These are phyloP conservation scores for Aegilops bicornis DNA, from an alignment of 176 grass and related monocot species.

Conservation along the genomic window DNA sequence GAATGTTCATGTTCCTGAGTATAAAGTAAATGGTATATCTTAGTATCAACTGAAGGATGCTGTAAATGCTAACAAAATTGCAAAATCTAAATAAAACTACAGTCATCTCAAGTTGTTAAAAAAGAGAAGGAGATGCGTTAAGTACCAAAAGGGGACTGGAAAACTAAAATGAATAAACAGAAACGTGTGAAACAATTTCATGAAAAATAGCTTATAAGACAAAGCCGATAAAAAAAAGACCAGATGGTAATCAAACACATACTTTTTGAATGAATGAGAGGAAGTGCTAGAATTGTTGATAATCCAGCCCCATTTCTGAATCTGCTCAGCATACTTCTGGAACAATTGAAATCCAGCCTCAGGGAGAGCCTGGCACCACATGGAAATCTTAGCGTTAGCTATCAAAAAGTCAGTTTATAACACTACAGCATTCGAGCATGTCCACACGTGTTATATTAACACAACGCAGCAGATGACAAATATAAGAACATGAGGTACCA, in stretches of 20 bases:
- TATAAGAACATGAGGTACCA: constrained; percentile 53
- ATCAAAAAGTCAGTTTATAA: background rate
- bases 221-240: background rate
- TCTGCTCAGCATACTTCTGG: constrained; percentile 80
- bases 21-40: constrained; percentile 28
- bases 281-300: constrained; percentile 52
- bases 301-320: constrained; percentile 91
- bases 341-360: constrained; percentile 88
- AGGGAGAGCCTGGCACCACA: constrained; percentile 64
- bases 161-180: background rate
- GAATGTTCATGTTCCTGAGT: constrained; percentile 85
- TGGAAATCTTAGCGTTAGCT: background rate
- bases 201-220: background rate
- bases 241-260: constrained; percentile 30
- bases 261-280: constrained; percentile 75
- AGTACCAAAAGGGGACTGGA: background rate
- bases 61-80: background rate
- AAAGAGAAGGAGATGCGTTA: background rate
- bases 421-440: background rate
- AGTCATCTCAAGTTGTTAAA: background rate
- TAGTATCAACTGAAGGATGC: constrained; percentile 7
- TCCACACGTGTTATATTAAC: constrained; percentile 4
- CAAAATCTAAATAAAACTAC: background rate
- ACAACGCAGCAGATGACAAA: constrained; percentile 20
- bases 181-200: background rate